These are phyloP conservation scores for Pythium dissotocum DNA, from an alignment of 352 stramenopile genomes.

Conservation along the genomic window DNA sequence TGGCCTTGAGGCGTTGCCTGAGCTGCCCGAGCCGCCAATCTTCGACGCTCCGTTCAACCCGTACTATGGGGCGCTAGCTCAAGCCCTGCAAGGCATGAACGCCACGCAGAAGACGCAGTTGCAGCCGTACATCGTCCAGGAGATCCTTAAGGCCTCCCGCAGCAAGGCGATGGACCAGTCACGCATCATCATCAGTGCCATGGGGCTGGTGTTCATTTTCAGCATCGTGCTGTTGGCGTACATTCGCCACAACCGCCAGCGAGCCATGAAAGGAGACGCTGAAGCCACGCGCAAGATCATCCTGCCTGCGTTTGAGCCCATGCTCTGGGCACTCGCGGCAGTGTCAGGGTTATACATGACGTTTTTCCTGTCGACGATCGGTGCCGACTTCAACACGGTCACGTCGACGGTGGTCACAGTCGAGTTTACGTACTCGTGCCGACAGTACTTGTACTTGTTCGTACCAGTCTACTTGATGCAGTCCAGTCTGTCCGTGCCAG, in stretches of 20 bases:
- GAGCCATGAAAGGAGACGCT: slow-evolving; percentile 48
- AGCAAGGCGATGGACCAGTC: slow-evolving; percentile 26
- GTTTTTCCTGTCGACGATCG: slow-evolving; percentile 36
- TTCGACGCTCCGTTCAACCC: slow-evolving; percentile 30
- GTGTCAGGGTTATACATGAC: slow-evolving; percentile 39
- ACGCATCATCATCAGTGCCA: slow-evolving; percentile 20
- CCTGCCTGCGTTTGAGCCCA: slow-evolving; percentile 64
- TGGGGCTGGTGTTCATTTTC: slow-evolving; percentile 21
- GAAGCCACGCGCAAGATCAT: slow-evolving; percentile 59
- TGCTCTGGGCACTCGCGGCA: slow-evolving; percentile 54
- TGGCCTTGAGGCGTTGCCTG: slow-evolving; percentile 21
- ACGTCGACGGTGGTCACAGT: slow-evolving; percentile 19
- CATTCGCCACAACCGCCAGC: slow-evolving; percentile 54
- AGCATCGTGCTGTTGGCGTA: slow-evolving; percentile 46
- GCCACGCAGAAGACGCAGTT: slow-evolving; percentile 20
- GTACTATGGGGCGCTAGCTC: slow-evolving; percentile 23
- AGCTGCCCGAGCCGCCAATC: slow-evolving; percentile 26
- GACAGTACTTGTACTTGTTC: slow-evolving; percentile 53
- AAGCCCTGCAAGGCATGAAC: slow-evolving; percentile 27
- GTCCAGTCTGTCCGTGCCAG: slow-evolving; percentile 53
- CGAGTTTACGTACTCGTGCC: slow-evolving; percentile 54
- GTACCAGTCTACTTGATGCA: slow-evolving; percentile 59
- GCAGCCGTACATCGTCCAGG: slow-evolving; percentile 19
- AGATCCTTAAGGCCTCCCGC: slow-evolving; percentile 19
- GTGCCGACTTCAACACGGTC: slow-evolving; percentile 31